phyloP scores from a whole-genome alignment of 1,284 basidiomycete genomes.

The Cerioporus squamosus region DNA sequence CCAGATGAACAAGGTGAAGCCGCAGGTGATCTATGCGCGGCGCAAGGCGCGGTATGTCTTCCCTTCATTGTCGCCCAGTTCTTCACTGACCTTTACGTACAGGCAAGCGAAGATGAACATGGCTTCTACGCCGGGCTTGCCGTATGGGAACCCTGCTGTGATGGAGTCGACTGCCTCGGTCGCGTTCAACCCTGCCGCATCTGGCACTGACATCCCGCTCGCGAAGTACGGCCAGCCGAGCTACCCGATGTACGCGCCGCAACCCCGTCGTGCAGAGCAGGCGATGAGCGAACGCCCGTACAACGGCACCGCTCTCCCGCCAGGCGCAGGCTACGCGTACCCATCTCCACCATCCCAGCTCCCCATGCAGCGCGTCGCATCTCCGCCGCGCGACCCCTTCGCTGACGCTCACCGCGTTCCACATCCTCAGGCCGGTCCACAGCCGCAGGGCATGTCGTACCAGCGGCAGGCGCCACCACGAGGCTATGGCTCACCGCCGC shows the following conservation, averaged over 20 bases:
- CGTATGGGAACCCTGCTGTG: slow-evolving; percentile 31
- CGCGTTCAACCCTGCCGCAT: slow-evolving; percentile 41
- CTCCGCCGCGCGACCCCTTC: slow-evolving; percentile 14
- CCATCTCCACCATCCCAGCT: slow-evolving; percentile 5
- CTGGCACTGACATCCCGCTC: slow-evolving; percentile 48
- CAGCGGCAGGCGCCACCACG: slow-evolving; percentile 18
- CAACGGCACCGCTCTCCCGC: slow-evolving; percentile 11
- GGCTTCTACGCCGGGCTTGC: slow-evolving; percentile 30
- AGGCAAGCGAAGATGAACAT: slow-evolving; percentile 53
- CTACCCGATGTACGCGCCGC: slow-evolving; percentile 38
- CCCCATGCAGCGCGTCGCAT: slow-evolving; percentile 2
- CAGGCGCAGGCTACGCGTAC: slow-evolving; percentile 21
- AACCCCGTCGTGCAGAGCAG: slow-evolving; percentile 37
- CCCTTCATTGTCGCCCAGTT: no score
- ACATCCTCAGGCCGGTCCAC: neutral
- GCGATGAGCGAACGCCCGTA: slow-evolving; percentile 13
- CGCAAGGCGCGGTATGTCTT: slow-evolving; percentile 38
- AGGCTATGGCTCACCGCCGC: slow-evolving; percentile 23
- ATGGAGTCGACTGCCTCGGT: slow-evolving; percentile 34
- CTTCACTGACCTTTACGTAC: neutral
- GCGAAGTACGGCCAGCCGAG: slow-evolving; percentile 30
- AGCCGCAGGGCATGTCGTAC: slow-evolving; percentile 15
- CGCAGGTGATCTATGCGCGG: slow-evolving; percentile 71
- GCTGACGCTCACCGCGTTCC: slow-evolving; percentile 17
- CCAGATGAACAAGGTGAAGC: slow-evolving; percentile 77